Evolutionary conservation across 768 basidiomycete genomes (phyloP).

Genomic region (Rhodotorula graminis): DNA sequence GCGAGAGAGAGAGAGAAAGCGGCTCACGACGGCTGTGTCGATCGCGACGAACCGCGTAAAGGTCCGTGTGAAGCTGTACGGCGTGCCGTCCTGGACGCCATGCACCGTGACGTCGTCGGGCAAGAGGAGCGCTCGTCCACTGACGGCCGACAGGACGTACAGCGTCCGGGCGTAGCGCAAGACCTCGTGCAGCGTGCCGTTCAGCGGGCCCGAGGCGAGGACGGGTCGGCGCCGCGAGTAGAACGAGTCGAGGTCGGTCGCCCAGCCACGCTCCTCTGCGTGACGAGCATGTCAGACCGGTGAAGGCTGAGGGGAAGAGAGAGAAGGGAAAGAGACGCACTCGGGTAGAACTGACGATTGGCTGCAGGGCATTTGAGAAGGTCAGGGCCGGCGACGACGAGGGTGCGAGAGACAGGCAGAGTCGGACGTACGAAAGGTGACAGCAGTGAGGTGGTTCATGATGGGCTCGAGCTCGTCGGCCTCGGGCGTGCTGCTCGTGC

Average conservation of each 20-base stretch:
- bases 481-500: neutral
- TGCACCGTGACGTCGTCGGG: neutral
- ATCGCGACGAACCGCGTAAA: neutral
- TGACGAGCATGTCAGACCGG: no score
- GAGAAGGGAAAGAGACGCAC: neutral
- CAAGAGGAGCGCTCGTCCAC: neutral
- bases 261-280: slow-evolving; percentile 8
- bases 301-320: rapidly evolving
- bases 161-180: neutral
- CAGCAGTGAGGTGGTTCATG: slow-evolving; percentile 1
- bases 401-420: neutral
- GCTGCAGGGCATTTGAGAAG: neutral
- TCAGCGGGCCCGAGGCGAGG: neutral
- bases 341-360: slow-evolving; percentile 8
- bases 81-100: neutral
- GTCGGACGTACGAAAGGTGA: neutral
- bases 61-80: neutral
- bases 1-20: neutral
- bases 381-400: neutral
- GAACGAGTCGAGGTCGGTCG: slow-evolving; percentile 4
- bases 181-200: neutral
- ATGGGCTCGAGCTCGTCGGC: neutral
- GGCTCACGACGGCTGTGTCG: neutral
- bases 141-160: neutral
- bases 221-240: neutral